Evolutionary conservation across 352 stramenopile species (phyloP), one percentile per base, ranked within the genome.

Genomic region (Pythium sp.): DNA sequence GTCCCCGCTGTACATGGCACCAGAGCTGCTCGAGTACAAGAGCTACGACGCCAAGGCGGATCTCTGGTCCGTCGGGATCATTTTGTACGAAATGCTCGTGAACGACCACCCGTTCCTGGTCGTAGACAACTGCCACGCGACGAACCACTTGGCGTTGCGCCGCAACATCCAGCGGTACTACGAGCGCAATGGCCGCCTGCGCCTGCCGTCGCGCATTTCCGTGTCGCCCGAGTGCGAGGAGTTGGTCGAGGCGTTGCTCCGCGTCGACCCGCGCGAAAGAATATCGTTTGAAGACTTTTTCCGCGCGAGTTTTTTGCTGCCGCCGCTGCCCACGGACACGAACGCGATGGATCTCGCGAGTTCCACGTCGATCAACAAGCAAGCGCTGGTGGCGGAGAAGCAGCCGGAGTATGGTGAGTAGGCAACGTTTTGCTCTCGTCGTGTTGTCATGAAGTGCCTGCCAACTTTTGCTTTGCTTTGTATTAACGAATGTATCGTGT

Each of bases 281-380:
- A 88, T 93, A 55, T 92, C 84, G 5, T 93, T 93, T 70, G 86
- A 93, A 63, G 79, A 92, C 32, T 93, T 89, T 51, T 93, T 93
- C 62, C 79, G 76, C 34, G 82, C 82, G 2, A 72, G 74, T 30
- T 93, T 93, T 64, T 54, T 93, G 62, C 67, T 92, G 56, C 84
- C 84, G 28, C 82, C 82, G 3, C 72, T 71, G 30, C 82, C 82
- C 26, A 74, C 75, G 7, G 77, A 80, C 15, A 58, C 69, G 55
- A 67, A 67, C 3, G 51, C 47, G 2, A 57, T 60, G 2, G 77
- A 86, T 43, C 73, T 90, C 22, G 75, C 78, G n/a, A 78, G 63
- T 28, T 89, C 82, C 1, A 71, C 77, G 34, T 67, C 62, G 43
- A 49, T 20, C 6, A 80, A 76, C 36, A 91, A 87, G 49, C 83